phyloP scores from a whole-genome alignment of 306 rosid genomes.

The Aeschynomene evenia region DNA sequence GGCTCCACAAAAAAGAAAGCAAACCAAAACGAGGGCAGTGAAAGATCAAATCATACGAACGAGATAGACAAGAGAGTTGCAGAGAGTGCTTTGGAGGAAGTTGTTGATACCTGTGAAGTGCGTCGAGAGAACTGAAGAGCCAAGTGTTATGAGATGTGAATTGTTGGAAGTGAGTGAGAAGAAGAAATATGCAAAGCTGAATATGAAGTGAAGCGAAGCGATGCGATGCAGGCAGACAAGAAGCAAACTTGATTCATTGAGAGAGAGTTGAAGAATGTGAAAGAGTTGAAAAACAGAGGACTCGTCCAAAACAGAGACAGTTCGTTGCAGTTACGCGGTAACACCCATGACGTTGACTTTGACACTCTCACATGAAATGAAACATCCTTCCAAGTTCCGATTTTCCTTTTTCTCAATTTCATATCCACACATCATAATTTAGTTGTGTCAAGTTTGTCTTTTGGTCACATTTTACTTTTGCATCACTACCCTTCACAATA shows the following conservation, averaged over 20 bases:
- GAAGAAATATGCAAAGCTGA: too few species aligned
- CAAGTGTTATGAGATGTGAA: background rate
- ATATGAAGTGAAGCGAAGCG: too few species aligned
- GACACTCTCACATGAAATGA: background rate
- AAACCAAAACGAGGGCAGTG: background rate
- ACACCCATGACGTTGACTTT: background rate
- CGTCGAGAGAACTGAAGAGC: background rate
- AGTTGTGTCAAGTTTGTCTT: too few species aligned
- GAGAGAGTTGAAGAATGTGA: background rate
- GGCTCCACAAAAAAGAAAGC: conserved; percentile 1
- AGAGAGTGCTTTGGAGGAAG: background rate
- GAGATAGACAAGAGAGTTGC: background rate
- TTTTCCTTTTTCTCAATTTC: background rate
- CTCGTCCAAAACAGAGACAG: background rate
- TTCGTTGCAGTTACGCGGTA: conserved; percentile 10
- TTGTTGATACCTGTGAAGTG: conserved; percentile 14
- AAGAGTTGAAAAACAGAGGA: background rate
- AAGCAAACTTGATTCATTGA: background rate
- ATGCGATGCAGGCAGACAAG: background rate
- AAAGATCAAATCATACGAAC: too few species aligned
- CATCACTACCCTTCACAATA: too few species aligned
- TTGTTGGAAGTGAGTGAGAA: background rate
- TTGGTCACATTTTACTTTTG: too few species aligned
- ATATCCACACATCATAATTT: too few species aligned
- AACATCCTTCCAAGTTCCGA: background rate